These are phyloP conservation scores for Ramaria sp. DNA, from an alignment of 768 basidiomycete species.

Conservation along the genomic window DNA sequence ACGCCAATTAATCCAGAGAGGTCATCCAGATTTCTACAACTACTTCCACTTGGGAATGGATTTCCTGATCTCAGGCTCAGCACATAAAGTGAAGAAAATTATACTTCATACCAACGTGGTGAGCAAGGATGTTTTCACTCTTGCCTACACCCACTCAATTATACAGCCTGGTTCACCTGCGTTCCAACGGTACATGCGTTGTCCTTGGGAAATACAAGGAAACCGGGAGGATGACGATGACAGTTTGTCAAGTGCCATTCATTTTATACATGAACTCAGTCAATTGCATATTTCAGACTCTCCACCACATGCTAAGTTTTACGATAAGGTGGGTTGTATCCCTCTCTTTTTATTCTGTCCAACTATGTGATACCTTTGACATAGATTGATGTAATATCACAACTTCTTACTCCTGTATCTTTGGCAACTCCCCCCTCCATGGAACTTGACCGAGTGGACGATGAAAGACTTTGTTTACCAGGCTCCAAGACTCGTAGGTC, in stretches of 20 bases:
- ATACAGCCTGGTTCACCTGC: constrained; percentile 74
- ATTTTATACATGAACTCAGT: neutral
- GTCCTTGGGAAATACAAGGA: constrained; percentile 82
- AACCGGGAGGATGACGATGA: constrained; percentile 77
- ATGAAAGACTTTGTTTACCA: constrained; percentile 58
- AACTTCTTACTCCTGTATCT: constrained; percentile 53
- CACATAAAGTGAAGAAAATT: constrained; percentile 74
- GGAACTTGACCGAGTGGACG: constrained; percentile 70
- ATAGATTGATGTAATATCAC: constrained; percentile 30
- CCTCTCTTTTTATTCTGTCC: neutral
- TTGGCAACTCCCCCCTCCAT: constrained; percentile 70
- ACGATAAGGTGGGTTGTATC: constrained; percentile 39
- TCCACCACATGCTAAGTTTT: neutral
- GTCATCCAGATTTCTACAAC: constrained; percentile 72
- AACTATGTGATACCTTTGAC: neutral
- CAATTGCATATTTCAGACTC: neutral
- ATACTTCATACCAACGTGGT: constrained; percentile 84
- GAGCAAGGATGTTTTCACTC: constrained; percentile 16
- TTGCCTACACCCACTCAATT: too few relatives aligned
- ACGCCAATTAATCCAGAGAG: neutral
- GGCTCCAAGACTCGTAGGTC: constrained; percentile 58
- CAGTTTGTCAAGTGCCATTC: constrained; percentile 29
- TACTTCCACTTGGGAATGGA: constrained; percentile 90
- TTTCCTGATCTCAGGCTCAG: constrained; percentile 64
- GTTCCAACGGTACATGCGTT: constrained; percentile 87